A percentile compares a stretch with the other conserved stretches of the same genome.
Evolutionary conservation across 2,329 filamentous ascomycete species (phyloP).

Genomic region (Hortaea werneckii): DNA sequence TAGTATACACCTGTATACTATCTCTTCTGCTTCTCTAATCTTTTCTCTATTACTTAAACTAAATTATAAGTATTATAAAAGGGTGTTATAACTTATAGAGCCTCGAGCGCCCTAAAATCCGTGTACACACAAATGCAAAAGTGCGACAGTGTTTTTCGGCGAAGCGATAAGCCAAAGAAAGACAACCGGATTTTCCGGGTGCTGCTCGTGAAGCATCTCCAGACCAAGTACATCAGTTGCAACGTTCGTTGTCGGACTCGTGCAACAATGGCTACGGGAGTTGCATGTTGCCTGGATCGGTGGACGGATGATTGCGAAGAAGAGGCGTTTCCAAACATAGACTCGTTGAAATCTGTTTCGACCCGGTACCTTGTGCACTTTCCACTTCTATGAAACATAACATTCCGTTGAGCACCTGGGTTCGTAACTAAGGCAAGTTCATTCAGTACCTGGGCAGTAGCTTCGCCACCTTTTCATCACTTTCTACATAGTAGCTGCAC

Average conservation of each 20-base stretch:
- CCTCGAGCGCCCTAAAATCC: neutral
- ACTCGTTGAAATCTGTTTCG: neutral
- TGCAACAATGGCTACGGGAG: conserved; percentile 1
- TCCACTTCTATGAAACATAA: conserved; percentile 2
- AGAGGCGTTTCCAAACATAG: too few relatives aligned
- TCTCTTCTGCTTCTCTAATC: too few relatives aligned
- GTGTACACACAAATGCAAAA: neutral
- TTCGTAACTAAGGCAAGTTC: neutral
- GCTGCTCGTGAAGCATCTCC: neutral
- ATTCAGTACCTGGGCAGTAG: too few relatives aligned
- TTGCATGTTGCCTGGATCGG: neutral
- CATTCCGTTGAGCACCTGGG: neutral
- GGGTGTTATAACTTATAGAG: too few relatives aligned
- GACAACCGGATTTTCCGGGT: neutral
- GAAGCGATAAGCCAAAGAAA: neutral
- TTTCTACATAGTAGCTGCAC: too few relatives aligned
- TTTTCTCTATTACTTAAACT: neutral
- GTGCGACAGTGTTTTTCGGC: neutral
- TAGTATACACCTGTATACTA: too few relatives aligned
- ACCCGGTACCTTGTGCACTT: neutral
- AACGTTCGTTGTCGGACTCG: neutral
- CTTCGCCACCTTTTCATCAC: too few relatives aligned
- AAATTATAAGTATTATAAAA: neutral
- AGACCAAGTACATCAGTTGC: conserved; percentile 1
- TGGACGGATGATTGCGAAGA: too few relatives aligned